phyloP scores from a whole-genome alignment of 1,284 basidiomycete genomes.

The Austroboletus olivaceoglutinosus region DNA sequence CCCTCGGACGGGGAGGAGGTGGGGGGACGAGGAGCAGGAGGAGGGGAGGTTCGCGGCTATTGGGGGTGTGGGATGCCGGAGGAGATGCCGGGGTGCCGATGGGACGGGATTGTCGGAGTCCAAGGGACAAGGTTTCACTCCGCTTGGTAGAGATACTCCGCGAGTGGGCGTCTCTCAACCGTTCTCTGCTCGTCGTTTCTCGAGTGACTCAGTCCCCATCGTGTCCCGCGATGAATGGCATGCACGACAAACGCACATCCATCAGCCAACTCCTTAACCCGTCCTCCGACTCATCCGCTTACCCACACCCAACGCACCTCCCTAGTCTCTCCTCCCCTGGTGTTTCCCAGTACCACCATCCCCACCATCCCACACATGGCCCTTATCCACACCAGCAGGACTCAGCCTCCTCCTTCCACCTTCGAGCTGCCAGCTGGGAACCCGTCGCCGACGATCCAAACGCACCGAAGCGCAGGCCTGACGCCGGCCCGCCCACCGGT shows the following conservation, averaged over 20 bases:
- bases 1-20: background rate
- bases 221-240: slow-evolving; percentile 40
- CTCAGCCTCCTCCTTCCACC: slow-evolving; percentile 36
- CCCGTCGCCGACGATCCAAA: slow-evolving; percentile 36
- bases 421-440: slow-evolving; percentile 47
- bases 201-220: slow-evolving; percentile 14
- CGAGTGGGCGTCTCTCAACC: slow-evolving; percentile 31
- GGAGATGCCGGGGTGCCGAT: slow-evolving; percentile 27
- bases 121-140: slow-evolving; percentile 20
- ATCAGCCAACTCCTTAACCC: slow-evolving; percentile 54
- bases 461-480: slow-evolving; percentile 33
- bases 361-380: slow-evolving; percentile 25
- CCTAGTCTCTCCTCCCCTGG: slow-evolving; percentile 23
- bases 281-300: slow-evolving; percentile 34
- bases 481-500: slow-evolving; percentile 30
- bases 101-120: slow-evolving; percentile 27
- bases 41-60: slow-evolving; percentile 31
- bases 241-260: slow-evolving; percentile 54
- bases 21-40: background rate
- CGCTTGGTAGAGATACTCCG: slow-evolving; percentile 29
- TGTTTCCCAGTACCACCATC: slow-evolving; percentile 34
- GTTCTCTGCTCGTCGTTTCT: slow-evolving; percentile 25
- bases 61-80: slow-evolving; percentile 16
- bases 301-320: slow-evolving; percentile 32
- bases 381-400: slow-evolving; percentile 32